Evolutionary conservation across 192 early-diverging fungal genomes (phyloP), one percentile per base, ranked within the genome.

Genomic region (Backusella tarrabulga): DNA sequence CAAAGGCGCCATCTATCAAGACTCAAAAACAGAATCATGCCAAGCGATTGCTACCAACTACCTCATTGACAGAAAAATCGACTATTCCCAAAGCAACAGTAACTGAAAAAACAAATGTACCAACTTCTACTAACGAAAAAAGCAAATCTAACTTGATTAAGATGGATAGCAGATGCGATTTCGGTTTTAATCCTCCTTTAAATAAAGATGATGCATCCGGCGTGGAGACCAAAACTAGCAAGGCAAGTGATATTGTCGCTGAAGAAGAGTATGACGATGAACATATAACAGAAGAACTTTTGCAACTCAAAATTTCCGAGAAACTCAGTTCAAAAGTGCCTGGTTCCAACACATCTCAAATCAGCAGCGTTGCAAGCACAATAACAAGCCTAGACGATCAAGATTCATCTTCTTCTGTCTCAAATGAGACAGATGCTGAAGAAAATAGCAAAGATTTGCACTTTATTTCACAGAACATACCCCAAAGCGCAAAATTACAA

Each of bases 401-500:
- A 21, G 21, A 36, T 52, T 21, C 9, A 35, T 66, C 50, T 36
- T 74, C 15, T 34, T n/a, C 72, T 46, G 32, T 21, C 6, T 52
- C 23, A 34, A n/a, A 54, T n/a, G 29, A 29, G 60, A 73, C 32
- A 19, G 32, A 52, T 34, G 2, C 12, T 29, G 56, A 63, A 29
- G 21, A 63, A 4, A 63, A 12, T 29, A 63, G 8, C n/a, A 63
- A 63, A 12, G 56, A 63, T 63, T 14, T 63, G 29, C 9, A 63
- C 12, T 63, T 63, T 23, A 63, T 63, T 26, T 63, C 56, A 26
- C 56, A 63, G 29, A 73, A 72, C 23, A 56, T 19, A 21, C 60
- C 73, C 1, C 36, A 74, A 76, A 74, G 84, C 1, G 80, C 85
- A 15, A 83, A 87, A 9, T 84, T 94, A 17, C 84, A 85, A 60